Evolutionary conservation across 768 basidiomycete genomes (phyloP), one percentile per base, ranked within the genome.

Genomic region (Tricholoma sp.): DNA sequence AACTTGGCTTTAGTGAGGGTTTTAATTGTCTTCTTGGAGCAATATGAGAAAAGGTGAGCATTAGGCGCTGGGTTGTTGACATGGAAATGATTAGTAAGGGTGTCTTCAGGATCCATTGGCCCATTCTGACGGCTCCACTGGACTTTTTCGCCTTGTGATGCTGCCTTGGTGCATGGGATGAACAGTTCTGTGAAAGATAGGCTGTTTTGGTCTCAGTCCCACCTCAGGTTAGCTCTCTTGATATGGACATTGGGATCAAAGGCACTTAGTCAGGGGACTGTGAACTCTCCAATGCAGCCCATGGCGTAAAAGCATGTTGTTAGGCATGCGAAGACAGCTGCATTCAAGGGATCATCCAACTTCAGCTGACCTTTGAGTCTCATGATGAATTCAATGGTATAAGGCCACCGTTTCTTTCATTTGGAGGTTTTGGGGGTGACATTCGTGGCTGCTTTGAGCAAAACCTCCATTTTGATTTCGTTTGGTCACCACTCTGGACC

Each of bases 231-330:
- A 53, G 79, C 72, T 1, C 36, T 13, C n/a, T 1, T 0, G n/a
- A 32, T 0, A 68, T 61, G 41, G 34, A 36, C 13, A 13, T 36
- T 36, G 5, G 34, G 34, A 9, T 71, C 39, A 1, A 36, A 36
- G 50, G 17, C 24, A 18, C 11, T 34, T 54, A 78, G 79, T 1
- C 55, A 51, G 0, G 59, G 63, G 0, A 76, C 59, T 1, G 72
- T 75, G 54, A 80, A 72, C 55, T 80, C 76, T 0, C 76, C 74
- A 0, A 71, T 36, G 0, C 72, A 42, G 0, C 70, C 69, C 0
- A 64, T 64, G 1, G 67, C 34, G n/a, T 64, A 80, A 61, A 79
- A 79, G 3, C 64, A 59, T 0, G 70, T 74, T 8, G 72, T 72
- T 7, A 76, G 68, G 57, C 74, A 77, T 0, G 75, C 71, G 15